These are phyloP conservation scores for Metahyphopichia silvanorum DNA, from an alignment of 805 yeast genomes.

Conservation along the genomic window DNA sequence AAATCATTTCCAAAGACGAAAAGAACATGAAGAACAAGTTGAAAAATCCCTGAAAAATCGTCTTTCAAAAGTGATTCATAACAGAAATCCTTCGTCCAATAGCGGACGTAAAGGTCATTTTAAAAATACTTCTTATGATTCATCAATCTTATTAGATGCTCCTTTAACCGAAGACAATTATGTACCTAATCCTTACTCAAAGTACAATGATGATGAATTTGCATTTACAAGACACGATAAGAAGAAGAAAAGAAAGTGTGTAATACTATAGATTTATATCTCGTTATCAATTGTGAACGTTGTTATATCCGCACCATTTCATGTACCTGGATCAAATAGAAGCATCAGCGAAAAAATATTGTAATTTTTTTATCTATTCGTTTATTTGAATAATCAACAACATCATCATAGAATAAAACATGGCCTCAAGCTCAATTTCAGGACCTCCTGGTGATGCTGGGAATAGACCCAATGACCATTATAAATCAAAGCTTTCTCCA, in stretches of 20 bases:
- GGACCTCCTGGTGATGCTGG: too few species aligned
- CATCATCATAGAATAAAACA: too few species aligned
- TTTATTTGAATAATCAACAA: too few species aligned
- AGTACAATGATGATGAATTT: slow-evolving; percentile 40
- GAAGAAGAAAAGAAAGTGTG: slow-evolving; percentile 30
- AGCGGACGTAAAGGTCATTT: slow-evolving; percentile 31
- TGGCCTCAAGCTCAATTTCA: too few species aligned
- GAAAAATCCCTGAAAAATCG: slow-evolving; percentile 34
- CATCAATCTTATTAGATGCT: slow-evolving; percentile 33
- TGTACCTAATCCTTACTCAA: slow-evolving; percentile 30
- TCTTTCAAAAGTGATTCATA: slow-evolving; percentile 29
- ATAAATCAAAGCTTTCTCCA: slow-evolving; percentile 54
- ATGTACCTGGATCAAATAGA: too few species aligned
- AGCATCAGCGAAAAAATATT: too few species aligned
- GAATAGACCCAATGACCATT: slow-evolving; percentile 62
- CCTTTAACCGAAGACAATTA: slow-evolving; percentile 40
- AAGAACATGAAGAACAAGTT: slow-evolving; percentile 32
- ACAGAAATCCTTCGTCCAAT: slow-evolving; percentile 19
- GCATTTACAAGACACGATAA: slow-evolving; percentile 33
- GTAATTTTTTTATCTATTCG: too few species aligned
- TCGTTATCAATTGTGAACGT: too few species aligned
- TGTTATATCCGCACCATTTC: too few species aligned
- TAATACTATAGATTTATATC: slow-evolving; percentile 21
- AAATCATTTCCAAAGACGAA: slow-evolving; percentile 38
- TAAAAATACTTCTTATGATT: slow-evolving; percentile 34